Base-by-base conservation (phyloP, 176 grass and related monocot genomes). In the Eragrostis nindensis region DNA sequence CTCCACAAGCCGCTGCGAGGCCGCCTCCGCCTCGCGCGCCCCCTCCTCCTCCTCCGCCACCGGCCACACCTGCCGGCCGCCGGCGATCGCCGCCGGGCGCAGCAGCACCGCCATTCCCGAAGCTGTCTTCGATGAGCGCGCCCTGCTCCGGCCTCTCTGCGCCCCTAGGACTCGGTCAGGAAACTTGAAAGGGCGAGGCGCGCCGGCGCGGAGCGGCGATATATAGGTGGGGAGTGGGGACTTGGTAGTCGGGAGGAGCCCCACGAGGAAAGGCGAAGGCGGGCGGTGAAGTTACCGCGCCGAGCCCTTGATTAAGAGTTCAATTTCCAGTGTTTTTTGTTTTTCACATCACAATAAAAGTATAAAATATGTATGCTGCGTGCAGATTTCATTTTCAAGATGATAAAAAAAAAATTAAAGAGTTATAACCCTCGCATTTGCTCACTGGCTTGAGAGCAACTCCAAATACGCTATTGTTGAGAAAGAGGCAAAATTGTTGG, bases 1-100 rank as follows among this genome's bases (percentile, higher is more conserved):
- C 69, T 95, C 96, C 71, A 99, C 92, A 8, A 95, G 84, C 76
- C 91, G 83, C 90, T 90, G 96, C 63, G 96, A 99, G 54, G 83
- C 86, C 15, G 66, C 87, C 75, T 87, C 90, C 36, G 62, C 61
- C 54, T 86, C 80, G 46, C 71, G 68, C 15, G 72, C 84, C 8
- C 47, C 79, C 24, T 27, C 82, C 32, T 44, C 74, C 40, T 97
- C 89, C 84, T 90, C 86, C 22, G 54, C 86, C 66, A 91, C 73
- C 15, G 95, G 92, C 86, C 86, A 86, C 73, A 98, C 92, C 84
- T 98, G 96, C 86, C 79, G 89, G 46, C 72, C 90, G 62, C 86
- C 79, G 62, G 86, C 83, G 55, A 90, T 70, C 84, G 86, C 80
- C 76, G 82, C 77, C 82, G 77, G 81, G 29, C 80, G 89, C 73